Conservation (phyloP, 179 eudicot genomes). For the Actinidia arguta region DNA sequence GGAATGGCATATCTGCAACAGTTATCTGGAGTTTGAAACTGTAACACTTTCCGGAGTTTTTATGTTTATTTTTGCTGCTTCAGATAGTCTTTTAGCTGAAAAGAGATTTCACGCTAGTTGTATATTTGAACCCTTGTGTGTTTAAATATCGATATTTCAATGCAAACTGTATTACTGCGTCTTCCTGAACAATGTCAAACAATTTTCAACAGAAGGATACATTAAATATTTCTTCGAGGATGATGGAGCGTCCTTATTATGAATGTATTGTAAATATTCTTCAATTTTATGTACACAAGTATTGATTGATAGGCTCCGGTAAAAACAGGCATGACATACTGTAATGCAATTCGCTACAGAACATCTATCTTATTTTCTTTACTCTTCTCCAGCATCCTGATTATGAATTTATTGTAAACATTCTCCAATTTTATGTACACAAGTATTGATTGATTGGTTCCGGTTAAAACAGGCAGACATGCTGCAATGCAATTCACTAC, state of each 20-base stretch:
- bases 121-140: neutral
- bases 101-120: neutral
- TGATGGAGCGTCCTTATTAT: slow-evolving; percentile 11
- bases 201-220: neutral
- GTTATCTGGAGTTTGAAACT: slow-evolving; percentile 19
- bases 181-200: neutral
- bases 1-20: neutral
- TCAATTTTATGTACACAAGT: slow-evolving; percentile 5
- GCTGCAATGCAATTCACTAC: neutral
- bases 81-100: slow-evolving; percentile 14
- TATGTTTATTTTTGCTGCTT: slow-evolving; percentile 2
- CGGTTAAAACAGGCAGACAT: neutral
- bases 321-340: neutral
- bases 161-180: neutral
- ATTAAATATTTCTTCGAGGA: neutral
- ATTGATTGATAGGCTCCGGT: neutral
- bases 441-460: neutral
- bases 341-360: slow-evolving; percentile 23
- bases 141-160: neutral
- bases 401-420: slow-evolving; percentile 1
- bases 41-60: neutral
- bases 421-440: slow-evolving; percentile 8
- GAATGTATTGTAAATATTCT: neutral
- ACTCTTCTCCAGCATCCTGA: slow-evolving; percentile 32
- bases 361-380: slow-evolving; percentile 32